Evolutionary conservation across 2,329 filamentous ascomycete species (phyloP).

Genomic region (Sporothrix inflata): DNA sequence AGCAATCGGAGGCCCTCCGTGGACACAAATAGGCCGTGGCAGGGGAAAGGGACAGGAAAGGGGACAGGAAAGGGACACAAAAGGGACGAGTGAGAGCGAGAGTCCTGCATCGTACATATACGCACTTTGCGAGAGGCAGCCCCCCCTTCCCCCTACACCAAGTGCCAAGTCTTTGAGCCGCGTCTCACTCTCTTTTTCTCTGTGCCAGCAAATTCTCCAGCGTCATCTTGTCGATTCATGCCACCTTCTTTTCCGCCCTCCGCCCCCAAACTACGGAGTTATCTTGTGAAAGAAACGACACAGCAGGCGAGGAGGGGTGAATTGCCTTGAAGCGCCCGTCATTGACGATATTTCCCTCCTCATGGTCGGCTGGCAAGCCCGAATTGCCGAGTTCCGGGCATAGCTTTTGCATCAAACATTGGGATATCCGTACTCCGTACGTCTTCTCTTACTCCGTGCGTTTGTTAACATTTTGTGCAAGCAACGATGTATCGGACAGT

Average conservation of each 20-base stretch:
- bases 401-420: not conserved
- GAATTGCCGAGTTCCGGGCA: not conserved
- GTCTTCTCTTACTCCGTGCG: no score
- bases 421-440: no score
- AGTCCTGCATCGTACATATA: not conserved
- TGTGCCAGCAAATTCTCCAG: not conserved
- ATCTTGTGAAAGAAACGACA: not conserved
- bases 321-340: no score
- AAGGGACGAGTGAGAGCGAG: not conserved
- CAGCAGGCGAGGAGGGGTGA: no score
- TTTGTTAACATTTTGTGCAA: not conserved
- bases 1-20: not conserved
- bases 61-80: not conserved
- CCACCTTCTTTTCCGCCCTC: not conserved
- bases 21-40: not conserved
- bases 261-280: not conserved
- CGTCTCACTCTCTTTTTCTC: not conserved
- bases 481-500: not conserved
- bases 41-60: not conserved
- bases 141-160: not conserved
- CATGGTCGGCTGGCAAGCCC: not conserved
- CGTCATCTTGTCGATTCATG: not conserved
- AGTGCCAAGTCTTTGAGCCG: not conserved
- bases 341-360: not conserved
- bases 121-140: not conserved